Conservation (phyloP, 495 filamentous ascomycete species). For the Xylaria intraflava region DNA sequence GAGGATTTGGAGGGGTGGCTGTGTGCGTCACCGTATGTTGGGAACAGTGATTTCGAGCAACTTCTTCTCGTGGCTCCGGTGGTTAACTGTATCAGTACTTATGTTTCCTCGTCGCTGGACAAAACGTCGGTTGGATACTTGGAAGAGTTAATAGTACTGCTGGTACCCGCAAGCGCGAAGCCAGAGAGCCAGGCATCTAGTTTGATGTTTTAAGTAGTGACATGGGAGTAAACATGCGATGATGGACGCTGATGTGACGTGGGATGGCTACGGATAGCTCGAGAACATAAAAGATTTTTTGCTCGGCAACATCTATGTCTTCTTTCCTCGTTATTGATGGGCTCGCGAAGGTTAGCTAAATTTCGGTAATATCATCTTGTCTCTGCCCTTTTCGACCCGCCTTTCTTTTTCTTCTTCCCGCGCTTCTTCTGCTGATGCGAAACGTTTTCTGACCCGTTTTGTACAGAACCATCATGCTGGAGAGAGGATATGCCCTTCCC, state of each 20-base stretch:
- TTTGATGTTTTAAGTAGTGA: not conserved
- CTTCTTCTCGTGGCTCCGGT: not conserved
- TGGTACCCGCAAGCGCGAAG: not conserved
- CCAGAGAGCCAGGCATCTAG: not conserved
- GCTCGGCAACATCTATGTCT: not conserved
- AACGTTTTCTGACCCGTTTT: constrained; percentile 4
- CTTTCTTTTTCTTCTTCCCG: constrained; percentile 42
- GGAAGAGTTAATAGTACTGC: not conserved
- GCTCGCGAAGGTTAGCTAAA: not conserved
- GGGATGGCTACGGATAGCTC: not conserved
- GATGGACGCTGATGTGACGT: not conserved
- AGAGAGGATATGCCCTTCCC: not conserved
- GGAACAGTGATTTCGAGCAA: not conserved
- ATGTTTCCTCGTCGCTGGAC: not conserved
- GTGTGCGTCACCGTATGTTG: not conserved
- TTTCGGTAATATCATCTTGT: not conserved
- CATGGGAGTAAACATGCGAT: not conserved
- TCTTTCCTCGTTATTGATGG: not conserved
- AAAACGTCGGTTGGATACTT: not conserved
- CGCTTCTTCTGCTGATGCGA: constrained; percentile 47
- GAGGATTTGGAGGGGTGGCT: not conserved
- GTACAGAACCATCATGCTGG: not conserved
- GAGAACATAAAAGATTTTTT: not conserved
- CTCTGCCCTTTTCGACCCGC: constrained; percentile 16
- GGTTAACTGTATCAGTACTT: constrained; percentile 5